A percentile compares a stretch with the other conserved stretches of the same genome.
Evolutionary conservation across 176 grass and related monocot species (phyloP).

Genomic region (Dendrocalamus sinicus): DNA sequence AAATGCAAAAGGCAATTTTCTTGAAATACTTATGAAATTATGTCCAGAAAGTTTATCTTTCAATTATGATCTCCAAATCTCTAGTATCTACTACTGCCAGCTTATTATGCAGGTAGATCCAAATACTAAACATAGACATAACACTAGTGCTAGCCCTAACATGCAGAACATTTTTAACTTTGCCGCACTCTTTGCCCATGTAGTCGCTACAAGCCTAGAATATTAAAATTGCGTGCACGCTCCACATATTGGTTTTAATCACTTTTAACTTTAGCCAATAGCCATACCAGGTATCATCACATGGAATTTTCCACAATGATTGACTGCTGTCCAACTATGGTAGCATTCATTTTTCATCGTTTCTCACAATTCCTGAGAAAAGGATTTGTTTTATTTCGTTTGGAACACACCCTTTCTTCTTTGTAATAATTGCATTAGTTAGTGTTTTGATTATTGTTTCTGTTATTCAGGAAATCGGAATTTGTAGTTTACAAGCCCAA

Average conservation of each 20-base stretch:
- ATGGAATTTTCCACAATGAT: background rate
- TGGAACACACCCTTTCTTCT: background rate
- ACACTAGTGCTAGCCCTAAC: background rate
- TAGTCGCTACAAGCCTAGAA: background rate
- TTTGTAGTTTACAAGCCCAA: conserved; percentile 94
- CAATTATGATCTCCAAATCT: background rate
- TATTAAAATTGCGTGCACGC: background rate
- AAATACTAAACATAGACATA: background rate
- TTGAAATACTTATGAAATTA: background rate
- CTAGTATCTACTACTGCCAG: background rate
- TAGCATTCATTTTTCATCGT: background rate
- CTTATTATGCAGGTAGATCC: background rate
- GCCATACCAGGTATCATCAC: background rate
- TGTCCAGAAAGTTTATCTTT: background rate
- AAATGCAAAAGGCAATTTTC: background rate
- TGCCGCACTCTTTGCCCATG: background rate
- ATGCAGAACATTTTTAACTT: background rate
- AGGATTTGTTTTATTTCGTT: background rate
- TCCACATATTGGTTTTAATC: background rate
- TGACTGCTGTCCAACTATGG: background rate
- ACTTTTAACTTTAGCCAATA: too few relatives aligned
- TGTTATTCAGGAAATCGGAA: conserved; percentile 71
- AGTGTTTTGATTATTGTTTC: conserved; percentile 20
- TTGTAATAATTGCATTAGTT: background rate
- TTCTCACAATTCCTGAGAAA: background rate